Evolutionary conservation across 2,329 filamentous ascomycete genomes (phyloP).

Genomic region (Aspergillus sergii): DNA sequence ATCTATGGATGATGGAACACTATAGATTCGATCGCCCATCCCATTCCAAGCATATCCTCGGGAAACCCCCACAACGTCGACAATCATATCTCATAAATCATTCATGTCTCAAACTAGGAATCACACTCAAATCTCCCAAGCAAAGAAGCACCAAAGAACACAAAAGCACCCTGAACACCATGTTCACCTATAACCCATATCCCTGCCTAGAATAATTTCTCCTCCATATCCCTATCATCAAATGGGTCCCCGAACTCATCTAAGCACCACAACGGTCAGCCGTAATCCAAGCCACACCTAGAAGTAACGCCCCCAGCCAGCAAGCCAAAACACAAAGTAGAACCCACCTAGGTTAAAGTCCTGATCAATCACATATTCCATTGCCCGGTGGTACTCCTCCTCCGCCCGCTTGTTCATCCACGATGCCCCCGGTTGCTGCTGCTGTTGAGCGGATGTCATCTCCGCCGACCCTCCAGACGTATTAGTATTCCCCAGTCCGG

Average conservation of each 20-base stretch:
- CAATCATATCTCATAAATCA: conserved; percentile 32
- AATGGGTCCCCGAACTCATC: conserved; percentile 51
- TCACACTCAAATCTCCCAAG: background rate
- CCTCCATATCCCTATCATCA: conserved; percentile 43
- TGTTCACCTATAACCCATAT: background rate
- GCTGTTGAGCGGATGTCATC: conserved; percentile 8
- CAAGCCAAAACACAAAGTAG: background rate
- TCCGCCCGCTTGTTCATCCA: conserved; percentile 61
- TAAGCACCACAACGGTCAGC: conserved; percentile 21
- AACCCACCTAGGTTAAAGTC: conserved; percentile 51
- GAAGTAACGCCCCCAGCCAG: background rate
- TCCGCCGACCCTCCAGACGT: background rate
- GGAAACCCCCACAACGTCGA: background rate
- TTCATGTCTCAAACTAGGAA: conserved; percentile 7
- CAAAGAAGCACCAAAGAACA: conserved; percentile 5
- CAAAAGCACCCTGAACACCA: conserved; percentile 13
- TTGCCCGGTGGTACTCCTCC: conserved; percentile 57
- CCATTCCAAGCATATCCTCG: background rate
- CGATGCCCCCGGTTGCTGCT: conserved; percentile 48
- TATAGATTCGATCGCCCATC: background rate
- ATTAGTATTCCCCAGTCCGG: background rate
- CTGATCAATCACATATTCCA: conserved; percentile 54
- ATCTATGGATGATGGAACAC: too few species aligned
- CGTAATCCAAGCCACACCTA: background rate
- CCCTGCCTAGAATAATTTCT: conserved; percentile 20